Evolutionary conservation across 2,329 filamentous ascomycete species (phyloP).

Genomic region (Aspergillus versicolor): DNA sequence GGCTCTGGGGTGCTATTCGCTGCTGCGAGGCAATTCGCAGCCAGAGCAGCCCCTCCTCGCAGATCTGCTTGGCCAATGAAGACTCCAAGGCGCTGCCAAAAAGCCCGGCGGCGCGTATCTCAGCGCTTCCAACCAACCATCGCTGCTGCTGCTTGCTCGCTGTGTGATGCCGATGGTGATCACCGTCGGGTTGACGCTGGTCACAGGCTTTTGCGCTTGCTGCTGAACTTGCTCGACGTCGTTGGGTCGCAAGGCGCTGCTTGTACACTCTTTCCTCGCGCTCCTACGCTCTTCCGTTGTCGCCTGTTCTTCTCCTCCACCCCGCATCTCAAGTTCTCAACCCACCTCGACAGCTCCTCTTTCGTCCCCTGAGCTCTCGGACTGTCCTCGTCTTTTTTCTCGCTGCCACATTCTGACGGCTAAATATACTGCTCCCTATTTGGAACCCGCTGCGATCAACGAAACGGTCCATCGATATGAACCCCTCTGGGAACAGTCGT

Average conservation of each 20-base stretch:
- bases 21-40: conserved; percentile 1
- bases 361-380: conserved; percentile 9
- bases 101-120: conserved; percentile 21
- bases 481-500: conserved; percentile 51
- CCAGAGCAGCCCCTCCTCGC: conserved; percentile 8
- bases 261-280: neutral
- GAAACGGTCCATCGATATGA: conserved; percentile 35
- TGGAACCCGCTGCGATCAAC: neutral
- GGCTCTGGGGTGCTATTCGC: conserved; percentile 5
- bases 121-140: conserved; percentile 9
- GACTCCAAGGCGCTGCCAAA: conserved; percentile 3
- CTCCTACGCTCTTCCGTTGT: neutral
- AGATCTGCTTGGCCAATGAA: conserved; percentile 16
- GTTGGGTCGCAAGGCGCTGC: neutral
- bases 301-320: conserved; percentile 8
- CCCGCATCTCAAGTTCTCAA: conserved; percentile 10
- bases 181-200: conserved; percentile 1
- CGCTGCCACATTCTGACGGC: neutral
- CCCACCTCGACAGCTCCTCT: conserved; percentile 12
- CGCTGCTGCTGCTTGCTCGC: conserved; percentile 2
- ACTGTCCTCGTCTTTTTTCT: neutral
- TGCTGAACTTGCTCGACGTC: neutral
- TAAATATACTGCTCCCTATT: neutral
- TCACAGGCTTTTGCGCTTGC: conserved; percentile 1
- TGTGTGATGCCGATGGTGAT: conserved; percentile 9